Conservation (phyloP, 441 rosid genomes). For the Breynia disticha region DNA sequence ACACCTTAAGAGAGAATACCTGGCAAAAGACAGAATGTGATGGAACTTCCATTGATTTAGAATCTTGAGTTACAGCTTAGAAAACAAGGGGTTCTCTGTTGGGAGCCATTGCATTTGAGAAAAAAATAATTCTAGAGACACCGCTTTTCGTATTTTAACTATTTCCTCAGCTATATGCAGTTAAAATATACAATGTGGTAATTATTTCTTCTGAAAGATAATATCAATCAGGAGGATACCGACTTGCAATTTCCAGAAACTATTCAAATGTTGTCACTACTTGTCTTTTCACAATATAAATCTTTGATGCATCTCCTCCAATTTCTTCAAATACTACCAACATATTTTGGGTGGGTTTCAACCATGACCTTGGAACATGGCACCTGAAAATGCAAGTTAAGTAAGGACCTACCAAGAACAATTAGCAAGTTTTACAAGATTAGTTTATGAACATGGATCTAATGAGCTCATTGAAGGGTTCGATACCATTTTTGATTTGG, state of each 20-base stretch:
- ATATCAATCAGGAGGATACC: too few species aligned
- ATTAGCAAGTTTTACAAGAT: slow-evolving; percentile 29
- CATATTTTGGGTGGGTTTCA: slow-evolving; percentile 51
- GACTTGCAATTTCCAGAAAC: background rate
- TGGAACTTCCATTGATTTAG: too few species aligned
- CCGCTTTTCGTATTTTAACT: too few species aligned
- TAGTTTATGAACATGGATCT: background rate
- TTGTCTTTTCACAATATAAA: slow-evolving; percentile 45
- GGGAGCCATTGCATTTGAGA: too few species aligned
- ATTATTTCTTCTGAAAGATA: too few species aligned
- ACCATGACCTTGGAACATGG: slow-evolving; percentile 70
- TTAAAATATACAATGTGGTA: too few species aligned
- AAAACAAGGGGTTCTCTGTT: too few species aligned
- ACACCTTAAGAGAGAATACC: too few species aligned
- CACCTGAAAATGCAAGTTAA: slow-evolving; percentile 37
- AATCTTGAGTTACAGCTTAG: too few species aligned
- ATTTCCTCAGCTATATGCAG: too few species aligned
- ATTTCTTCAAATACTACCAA: slow-evolving; percentile 77
- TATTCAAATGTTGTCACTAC: slow-evolving; percentile 3
- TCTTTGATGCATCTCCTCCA: slow-evolving; percentile 58
- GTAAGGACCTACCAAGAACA: slow-evolving; percentile 9
- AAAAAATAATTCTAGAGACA: too few species aligned
- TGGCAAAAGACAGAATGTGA: too few species aligned
- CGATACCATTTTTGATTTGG: slow-evolving; percentile 73
- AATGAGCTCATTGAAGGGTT: background rate